Conservation (phyloP, 805 yeast genomes). For the Sungouiozyma intestinalis region DNA sequence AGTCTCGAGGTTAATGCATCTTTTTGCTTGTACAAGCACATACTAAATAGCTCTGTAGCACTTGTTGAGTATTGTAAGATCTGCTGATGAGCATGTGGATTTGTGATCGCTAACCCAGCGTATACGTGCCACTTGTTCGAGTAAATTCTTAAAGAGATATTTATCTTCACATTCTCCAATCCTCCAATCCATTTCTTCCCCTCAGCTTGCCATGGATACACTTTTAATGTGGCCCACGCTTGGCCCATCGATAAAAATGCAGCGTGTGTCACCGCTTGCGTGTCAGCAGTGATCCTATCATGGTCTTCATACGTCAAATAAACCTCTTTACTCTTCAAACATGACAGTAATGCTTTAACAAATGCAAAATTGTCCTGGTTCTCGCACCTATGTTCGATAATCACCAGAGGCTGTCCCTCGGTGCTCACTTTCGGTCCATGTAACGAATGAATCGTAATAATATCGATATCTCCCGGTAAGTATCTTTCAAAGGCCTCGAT, state of each 20-base stretch:
- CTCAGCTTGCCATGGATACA: constrained; percentile 74
- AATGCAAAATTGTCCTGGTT: constrained; percentile 42
- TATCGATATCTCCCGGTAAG: constrained; percentile 70
- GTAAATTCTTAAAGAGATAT: constrained; percentile 80
- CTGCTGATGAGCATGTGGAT: constrained; percentile 89
- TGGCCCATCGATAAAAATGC: constrained; percentile 95
- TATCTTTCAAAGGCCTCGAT: constrained; percentile 70
- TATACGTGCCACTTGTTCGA: constrained; percentile 97
- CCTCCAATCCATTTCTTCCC: constrained; percentile 75
- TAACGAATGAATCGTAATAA: constrained; percentile 79
- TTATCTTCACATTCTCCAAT: constrained; percentile 89
- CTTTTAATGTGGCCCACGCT: constrained; percentile 77
- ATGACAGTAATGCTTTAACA: constrained; percentile 54
- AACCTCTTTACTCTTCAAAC: constrained; percentile 70
- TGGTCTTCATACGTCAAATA: constrained; percentile 77
- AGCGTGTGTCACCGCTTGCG: constrained; percentile 97
- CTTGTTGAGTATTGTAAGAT: constrained; percentile 82
- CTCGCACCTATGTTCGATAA: constrained; percentile 63
- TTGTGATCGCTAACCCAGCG: constrained; percentile 93
- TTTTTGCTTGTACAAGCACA: constrained; percentile 64
- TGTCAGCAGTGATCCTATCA: constrained; percentile 92
- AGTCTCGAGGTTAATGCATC: constrained; percentile 52
- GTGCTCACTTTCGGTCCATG: constrained; percentile 92
- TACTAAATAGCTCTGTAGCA: constrained; percentile 67
- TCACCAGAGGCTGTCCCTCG: constrained; percentile 84